Conservation (phyloP, 805 yeast genomes). For the Pichia manshurica region DNA sequence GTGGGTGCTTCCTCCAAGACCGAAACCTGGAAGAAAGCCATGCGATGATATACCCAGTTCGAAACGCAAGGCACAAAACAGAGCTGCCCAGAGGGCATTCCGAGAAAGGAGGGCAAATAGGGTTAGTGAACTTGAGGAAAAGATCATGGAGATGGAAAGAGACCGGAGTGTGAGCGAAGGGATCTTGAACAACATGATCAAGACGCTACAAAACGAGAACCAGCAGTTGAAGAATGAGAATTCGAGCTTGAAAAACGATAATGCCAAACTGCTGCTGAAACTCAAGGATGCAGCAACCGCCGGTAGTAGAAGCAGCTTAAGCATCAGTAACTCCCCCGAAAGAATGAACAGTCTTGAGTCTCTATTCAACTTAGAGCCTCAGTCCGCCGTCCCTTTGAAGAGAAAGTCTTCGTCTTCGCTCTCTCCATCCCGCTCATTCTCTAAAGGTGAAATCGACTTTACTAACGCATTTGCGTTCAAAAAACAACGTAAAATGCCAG, state of each 20-base stretch:
- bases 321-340: neutral
- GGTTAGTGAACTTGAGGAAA: slow-evolving; percentile 70
- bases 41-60: slow-evolving; percentile 70
- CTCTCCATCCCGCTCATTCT: neutral
- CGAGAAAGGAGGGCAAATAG: slow-evolving; percentile 81
- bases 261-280: slow-evolving; percentile 25
- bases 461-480: slow-evolving; percentile 37
- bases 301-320: neutral
- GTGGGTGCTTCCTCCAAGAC: slow-evolving; percentile 59
- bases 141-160: slow-evolving; percentile 59
- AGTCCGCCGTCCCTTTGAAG: slow-evolving; percentile 60
- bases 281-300: slow-evolving; percentile 5
- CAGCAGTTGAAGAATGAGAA: slow-evolving; percentile 29
- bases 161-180: slow-evolving; percentile 59
- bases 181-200: slow-evolving; percentile 46
- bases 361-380: slow-evolving; percentile 42
- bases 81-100: slow-evolving; percentile 93
- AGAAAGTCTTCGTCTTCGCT: slow-evolving; percentile 16
- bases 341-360: slow-evolving; percentile 2
- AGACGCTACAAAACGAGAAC: slow-evolving; percentile 42
- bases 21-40: slow-evolving; percentile 49
- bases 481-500: slow-evolving; percentile 24
- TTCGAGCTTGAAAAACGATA: slow-evolving; percentile 28
- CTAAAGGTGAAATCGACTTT: slow-evolving; percentile 45
- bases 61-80: slow-evolving; percentile 81